A percentile compares a stretch with the other conserved stretches of the same genome.
Conservation (phyloP, 257 asterid genomes). For the Solanum stenotomum region DNA sequence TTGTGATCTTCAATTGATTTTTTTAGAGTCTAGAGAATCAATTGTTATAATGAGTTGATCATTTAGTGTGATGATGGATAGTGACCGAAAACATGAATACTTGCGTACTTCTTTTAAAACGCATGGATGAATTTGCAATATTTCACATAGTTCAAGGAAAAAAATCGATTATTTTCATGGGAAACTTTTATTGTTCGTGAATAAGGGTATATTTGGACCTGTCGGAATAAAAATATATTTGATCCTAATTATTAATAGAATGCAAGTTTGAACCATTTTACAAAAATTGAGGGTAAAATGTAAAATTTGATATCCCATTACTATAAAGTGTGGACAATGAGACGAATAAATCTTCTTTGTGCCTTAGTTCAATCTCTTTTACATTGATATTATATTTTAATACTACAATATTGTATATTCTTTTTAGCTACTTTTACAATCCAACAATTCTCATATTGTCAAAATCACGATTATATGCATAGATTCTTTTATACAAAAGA, state of each 20-base stretch:
- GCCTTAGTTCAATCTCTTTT: not conserved
- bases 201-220: too few species aligned
- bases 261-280: not conserved
- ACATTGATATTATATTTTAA: not conserved
- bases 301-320: not conserved
- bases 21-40: not conserved
- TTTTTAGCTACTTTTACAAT: not conserved
- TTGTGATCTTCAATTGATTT: too few species aligned
- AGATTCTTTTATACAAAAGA: not conserved
- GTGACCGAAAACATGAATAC: not conserved
- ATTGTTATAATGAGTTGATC: not conserved
- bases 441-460: not conserved
- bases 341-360: not conserved
- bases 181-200: too few species aligned
- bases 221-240: too few species aligned
- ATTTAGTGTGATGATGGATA: not conserved
- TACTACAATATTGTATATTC: not conserved
- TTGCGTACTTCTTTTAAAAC: not conserved
- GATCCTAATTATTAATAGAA: not conserved
- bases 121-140: not conserved
- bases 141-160: not conserved
- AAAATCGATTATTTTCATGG: rapidly evolving
- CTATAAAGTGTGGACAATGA: not conserved
- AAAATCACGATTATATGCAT: not conserved
- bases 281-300: not conserved